Percentiles rank a stretch among this genome's conserved stretches.
These are phyloP conservation scores for Trichoderma parareesei DNA, from an alignment of 495 filamentous ascomycete species.

Conservation along the genomic window DNA sequence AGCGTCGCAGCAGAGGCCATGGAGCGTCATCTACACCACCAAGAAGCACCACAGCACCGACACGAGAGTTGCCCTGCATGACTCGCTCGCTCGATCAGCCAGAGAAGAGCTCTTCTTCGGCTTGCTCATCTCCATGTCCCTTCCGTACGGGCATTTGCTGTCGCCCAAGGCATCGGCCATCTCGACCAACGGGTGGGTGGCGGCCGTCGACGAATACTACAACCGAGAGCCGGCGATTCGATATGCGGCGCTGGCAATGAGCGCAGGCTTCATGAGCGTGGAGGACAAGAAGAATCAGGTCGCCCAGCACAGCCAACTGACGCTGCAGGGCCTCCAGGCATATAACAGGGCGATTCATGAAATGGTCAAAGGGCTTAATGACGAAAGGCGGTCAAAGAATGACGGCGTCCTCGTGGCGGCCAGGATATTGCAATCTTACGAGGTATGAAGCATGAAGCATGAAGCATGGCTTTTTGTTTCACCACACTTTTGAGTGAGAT, in stretches of 20 bases:
- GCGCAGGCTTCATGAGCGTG: background rate
- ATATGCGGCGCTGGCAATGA: constrained; percentile 5
- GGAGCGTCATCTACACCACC: background rate
- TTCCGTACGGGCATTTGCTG: background rate
- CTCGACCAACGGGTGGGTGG: background rate
- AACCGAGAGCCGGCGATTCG: constrained; percentile 1
- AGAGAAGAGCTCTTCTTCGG: background rate
- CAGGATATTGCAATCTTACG: background rate
- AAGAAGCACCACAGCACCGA: background rate
- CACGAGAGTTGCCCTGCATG: background rate
- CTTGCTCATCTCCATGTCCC: background rate
- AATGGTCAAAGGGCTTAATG: background rate
- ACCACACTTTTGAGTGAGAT: no score
- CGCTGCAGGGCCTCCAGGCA: background rate
- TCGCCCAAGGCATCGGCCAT: background rate
- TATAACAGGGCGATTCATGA: background rate
- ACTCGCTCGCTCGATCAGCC: constrained; percentile 7
- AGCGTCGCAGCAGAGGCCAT: background rate
- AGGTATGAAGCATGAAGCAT: background rate
- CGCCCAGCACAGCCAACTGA: background rate
- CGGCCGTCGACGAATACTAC: background rate
- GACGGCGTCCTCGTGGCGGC: background rate
- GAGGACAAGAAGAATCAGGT: background rate
- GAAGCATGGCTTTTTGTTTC: background rate
- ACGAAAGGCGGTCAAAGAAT: background rate